Evolutionary conservation across 2,329 filamentous ascomycete genomes (phyloP), one percentile per base, ranked within the genome.

Genomic region (Thelonectria blattea): DNA sequence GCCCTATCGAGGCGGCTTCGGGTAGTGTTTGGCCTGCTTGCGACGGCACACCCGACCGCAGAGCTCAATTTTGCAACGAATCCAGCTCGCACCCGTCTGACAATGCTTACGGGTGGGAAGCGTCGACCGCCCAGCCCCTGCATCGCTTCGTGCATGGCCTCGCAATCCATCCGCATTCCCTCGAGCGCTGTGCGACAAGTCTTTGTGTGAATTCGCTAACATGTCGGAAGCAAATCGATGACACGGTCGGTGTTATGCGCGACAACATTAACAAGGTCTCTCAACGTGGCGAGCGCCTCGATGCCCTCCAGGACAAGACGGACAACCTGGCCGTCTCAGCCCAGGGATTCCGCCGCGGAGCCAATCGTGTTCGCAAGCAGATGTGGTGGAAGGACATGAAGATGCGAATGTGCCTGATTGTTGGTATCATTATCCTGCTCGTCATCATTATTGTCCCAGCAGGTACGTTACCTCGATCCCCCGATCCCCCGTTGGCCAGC

Each of bases 341-440:
- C 61, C 93, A 97, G 78, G 93, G 92, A 65, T 99, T 99, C 87
- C 92, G 93, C 73, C 90, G 93, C 69, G 94, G 95, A 67, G 95
- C 96, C 79, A 99, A 98, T 84, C 85, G 92, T 72, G 94, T 99
- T 71, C 89, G 95, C 78, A 94, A 93, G 84, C 89, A 96, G 80
- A 98, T 98, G 94, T 98, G 94, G 94, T 98, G 93, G 94, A 98
- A 98, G 86, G 94, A 98, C 75, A 96, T 97, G 92, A 98, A 98
- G 88, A 99, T 99, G 95, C 89, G 95, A 78, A 95, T 97, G 84
- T 98, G 94, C 81, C 83, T 99, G 71, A 91, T 96, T 75, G 84
- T 89, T 61, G 95, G 93, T 73, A 91, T 99, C 79, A 90, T 98
- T 77, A 86, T 98, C 70, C 84, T 99, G 71, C 86, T 99, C 69